phyloP scores from a whole-genome alignment of 495 filamentous ascomycete species.

The Tuber melanosporum region DNA sequence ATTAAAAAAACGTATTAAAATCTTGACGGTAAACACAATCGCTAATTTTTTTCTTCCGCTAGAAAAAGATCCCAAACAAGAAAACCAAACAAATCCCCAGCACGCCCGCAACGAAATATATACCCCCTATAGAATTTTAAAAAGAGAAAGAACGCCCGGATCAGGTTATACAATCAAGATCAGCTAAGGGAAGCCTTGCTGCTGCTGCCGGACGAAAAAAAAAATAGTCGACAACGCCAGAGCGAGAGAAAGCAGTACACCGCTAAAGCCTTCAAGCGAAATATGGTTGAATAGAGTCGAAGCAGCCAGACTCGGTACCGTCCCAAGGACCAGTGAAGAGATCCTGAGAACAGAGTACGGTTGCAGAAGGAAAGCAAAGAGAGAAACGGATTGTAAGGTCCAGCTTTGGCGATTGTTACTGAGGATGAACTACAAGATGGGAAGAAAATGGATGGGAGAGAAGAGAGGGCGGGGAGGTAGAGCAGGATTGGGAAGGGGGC shows the following conservation, averaged over 20 bases:
- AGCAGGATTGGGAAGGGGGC: constrained; percentile 33
- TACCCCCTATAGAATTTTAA: not conserved
- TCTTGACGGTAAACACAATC: constrained; percentile 3
- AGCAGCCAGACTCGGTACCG: constrained; percentile 30
- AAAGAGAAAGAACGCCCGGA: not conserved
- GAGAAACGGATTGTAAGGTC: constrained; percentile 36
- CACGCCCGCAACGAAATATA: constrained; percentile 1
- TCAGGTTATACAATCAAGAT: not conserved
- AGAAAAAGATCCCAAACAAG: constrained; percentile 18
- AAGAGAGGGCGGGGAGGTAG: constrained; percentile 33
- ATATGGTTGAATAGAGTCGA: not conserved
- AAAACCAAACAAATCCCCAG: constrained; percentile 13
- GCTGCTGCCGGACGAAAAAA: not conserved
- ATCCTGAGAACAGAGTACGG: constrained; percentile 26
- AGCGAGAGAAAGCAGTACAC: not conserved
- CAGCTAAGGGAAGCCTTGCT: constrained; percentile 1
- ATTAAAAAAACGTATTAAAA: constrained; percentile 7
- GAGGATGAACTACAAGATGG: constrained; percentile 31
- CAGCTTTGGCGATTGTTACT: constrained; percentile 35
- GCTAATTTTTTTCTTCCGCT: constrained; percentile 18
- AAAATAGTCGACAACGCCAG: not conserved
- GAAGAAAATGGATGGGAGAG: constrained; percentile 20
- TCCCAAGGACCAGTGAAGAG: constrained; percentile 34
- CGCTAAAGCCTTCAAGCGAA: not conserved
- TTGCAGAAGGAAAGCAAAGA: constrained; percentile 28